Base-by-base conservation (phyloP, 345 rosid genomes). In the Gossypium rotundifolium region DNA sequence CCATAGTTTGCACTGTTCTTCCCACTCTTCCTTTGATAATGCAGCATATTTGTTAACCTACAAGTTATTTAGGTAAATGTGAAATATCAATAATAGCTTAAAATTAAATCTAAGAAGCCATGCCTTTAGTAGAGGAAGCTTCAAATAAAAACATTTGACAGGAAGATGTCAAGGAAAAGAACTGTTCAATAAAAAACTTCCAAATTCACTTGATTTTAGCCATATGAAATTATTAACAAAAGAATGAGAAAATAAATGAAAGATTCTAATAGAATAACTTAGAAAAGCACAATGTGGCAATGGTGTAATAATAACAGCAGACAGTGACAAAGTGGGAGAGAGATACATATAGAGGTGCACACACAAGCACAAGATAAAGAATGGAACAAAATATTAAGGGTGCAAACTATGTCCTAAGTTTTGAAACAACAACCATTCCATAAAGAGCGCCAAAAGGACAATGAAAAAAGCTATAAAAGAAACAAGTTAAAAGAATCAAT, bases 1-100 rank as follows among this genome's bases (percentile, higher is more conserved):
- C 98, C 98, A 92, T 20, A 89, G 72, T 88, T 89, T 92, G 90
- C 93, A 87, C 61, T 92, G 98, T 72, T 88, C 94, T 83, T 87
- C 92, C 96, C 97, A 94, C 78, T 89, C 91, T 78, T 90, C 96
- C 82, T 84, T 90, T 22, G 96, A 84, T 1, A 74, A 80, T 11
- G 98, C 96, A 78, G 92, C 91, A 86, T 83, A 79, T 83, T 86
- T 85, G 74, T 86, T 80, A 58, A 92, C 93, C 98, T 92, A 81
- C 29, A 74, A 60, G 29, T 17, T 60, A 38, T 74, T 55, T n/a
- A 67, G 54, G 42, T 7, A 29, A 51, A 33, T 14, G 75, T 65
- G n/a, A 80, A 76, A 55, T 3, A 1, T 17, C 49, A 49, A 51
- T 25, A 25, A 25, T 10, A 48, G 16, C 40, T 14, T 66, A 13